These are phyloP conservation scores for Phialemonium atrogriseum DNA, from an alignment of 2,329 filamentous ascomycete genomes.

Conservation along the genomic window DNA sequence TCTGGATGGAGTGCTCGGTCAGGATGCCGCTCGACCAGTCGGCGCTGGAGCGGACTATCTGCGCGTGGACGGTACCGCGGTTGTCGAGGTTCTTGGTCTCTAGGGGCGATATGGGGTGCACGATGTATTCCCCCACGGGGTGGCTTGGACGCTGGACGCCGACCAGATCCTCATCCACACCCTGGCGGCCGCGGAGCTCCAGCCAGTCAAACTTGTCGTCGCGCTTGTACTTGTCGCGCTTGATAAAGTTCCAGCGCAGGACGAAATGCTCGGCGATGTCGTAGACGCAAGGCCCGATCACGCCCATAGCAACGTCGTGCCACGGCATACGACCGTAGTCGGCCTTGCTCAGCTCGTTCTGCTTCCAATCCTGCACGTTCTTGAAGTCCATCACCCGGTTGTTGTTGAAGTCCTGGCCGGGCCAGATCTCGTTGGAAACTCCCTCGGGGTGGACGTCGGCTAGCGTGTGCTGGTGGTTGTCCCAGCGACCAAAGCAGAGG, in stretches of 20 bases:
- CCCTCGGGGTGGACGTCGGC: slow-evolving; percentile 83
- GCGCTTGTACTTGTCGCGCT: slow-evolving; percentile 96
- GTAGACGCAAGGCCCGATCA: slow-evolving; percentile 83
- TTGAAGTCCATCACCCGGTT: slow-evolving; percentile 95
- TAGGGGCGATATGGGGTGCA: slow-evolving; percentile 68
- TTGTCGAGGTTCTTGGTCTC: slow-evolving; percentile 54
- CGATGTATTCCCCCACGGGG: slow-evolving; percentile 78
- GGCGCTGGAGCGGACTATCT: slow-evolving; percentile 79
- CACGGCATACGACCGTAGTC: slow-evolving; percentile 95
- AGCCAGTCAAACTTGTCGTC: slow-evolving; percentile 80
- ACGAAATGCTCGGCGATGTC: slow-evolving; percentile 96
- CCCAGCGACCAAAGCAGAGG: slow-evolving; percentile 93
- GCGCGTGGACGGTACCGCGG: slow-evolving; percentile 69
- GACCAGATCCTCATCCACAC: slow-evolving; percentile 74
- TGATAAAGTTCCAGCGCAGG: slow-evolving; percentile 91
- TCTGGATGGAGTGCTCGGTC: slow-evolving; percentile 77
- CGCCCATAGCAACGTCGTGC: slow-evolving; percentile 90
- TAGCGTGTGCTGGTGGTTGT: slow-evolving; percentile 74
- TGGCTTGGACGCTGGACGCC: slow-evolving; percentile 84
- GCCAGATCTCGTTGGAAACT: slow-evolving; percentile 77
- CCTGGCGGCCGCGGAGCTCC: slow-evolving; percentile 64
- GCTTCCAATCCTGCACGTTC: slow-evolving; percentile 83
- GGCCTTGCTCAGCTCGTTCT: slow-evolving; percentile 84
- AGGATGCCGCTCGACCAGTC: slow-evolving; percentile 94
- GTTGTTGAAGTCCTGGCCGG: slow-evolving; percentile 97